Evolutionary conservation across 306 rosid species (phyloP).

Genomic region (Castanospermum australe): DNA sequence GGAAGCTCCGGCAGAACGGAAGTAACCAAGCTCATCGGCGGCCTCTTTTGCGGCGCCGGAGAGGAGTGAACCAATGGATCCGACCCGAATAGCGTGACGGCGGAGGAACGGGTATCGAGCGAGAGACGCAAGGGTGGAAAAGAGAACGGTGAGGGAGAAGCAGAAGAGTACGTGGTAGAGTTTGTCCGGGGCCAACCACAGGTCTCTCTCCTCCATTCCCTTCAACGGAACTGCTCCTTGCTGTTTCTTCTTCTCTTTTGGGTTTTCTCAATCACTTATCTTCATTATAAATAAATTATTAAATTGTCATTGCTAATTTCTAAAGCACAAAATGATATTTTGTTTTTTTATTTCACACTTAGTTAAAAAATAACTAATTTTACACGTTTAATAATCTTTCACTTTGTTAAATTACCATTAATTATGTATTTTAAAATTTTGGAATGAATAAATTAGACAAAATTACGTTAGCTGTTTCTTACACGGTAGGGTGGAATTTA

Average conservation of each 20-base stretch:
- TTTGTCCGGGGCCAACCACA: constrained; percentile 72
- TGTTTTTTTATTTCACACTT: too few species aligned
- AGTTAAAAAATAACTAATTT: too few species aligned
- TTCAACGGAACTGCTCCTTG: too few species aligned
- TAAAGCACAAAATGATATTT: too few species aligned
- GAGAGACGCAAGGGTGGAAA: constrained; percentile 46
- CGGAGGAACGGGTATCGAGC: constrained; percentile 55
- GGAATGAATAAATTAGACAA: too few species aligned
- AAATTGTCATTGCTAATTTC: too few species aligned
- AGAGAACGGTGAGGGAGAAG: constrained; percentile 53
- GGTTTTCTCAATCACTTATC: not conserved
- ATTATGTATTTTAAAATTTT: too few species aligned
- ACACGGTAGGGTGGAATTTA: too few species aligned
- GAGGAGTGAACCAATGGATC: constrained; percentile 46
- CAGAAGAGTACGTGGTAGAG: constrained; percentile 55
- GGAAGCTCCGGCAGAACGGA: constrained; percentile 76
- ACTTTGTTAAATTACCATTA: too few species aligned
- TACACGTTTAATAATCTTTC: too few species aligned
- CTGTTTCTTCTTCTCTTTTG: not conserved
- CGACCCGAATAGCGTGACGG: constrained; percentile 46
- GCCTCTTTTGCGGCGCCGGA: constrained; percentile 82
- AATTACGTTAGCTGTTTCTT: too few species aligned
- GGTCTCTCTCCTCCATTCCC: constrained; percentile 37
- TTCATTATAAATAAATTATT: too few species aligned
- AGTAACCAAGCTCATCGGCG: constrained; percentile 77